Conservation (phyloP, 768 basidiomycete species). For the Leccinellum luteum region DNA sequence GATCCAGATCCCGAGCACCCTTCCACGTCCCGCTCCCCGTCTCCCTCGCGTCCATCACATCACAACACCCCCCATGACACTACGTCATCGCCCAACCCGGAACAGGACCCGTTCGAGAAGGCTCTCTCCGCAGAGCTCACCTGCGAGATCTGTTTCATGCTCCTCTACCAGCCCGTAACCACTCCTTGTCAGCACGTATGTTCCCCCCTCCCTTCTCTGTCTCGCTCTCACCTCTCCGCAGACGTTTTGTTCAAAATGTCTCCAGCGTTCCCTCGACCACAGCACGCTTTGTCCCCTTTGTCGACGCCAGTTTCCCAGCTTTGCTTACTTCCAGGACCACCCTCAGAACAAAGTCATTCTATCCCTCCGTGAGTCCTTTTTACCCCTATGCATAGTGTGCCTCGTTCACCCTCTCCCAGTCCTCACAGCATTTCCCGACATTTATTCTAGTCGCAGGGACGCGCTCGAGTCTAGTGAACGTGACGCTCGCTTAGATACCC, state of each 20-base stretch:
- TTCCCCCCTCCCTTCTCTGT: constrained; percentile 16
- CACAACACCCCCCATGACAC: constrained; percentile 25
- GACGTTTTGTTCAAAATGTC: constrained; percentile 90
- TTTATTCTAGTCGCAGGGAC: constrained; percentile 61
- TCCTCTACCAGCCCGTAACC: constrained; percentile 85
- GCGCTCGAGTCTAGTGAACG: constrained; percentile 75
- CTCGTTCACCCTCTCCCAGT: constrained; percentile 40
- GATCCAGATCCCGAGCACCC: constrained; percentile 30
- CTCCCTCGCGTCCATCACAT: constrained; percentile 18
- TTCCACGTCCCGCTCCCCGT: constrained; percentile 8
- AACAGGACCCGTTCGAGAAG: constrained; percentile 48
- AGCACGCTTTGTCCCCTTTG: constrained; percentile 81
- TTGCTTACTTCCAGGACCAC: constrained; percentile 78
- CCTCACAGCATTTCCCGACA: constrained; percentile 62
- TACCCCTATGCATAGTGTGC: constrained; percentile 6
- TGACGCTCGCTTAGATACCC: constrained; percentile 77
- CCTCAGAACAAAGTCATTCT: constrained; percentile 69
- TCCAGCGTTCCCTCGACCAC: constrained; percentile 90
- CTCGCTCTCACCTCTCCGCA: constrained; percentile 30
- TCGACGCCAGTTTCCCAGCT: constrained; percentile 71
- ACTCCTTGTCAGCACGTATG: constrained; percentile 93
- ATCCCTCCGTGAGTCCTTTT: constrained; percentile 53
- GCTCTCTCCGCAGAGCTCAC: constrained; percentile 65
- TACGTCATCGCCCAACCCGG: constrained; percentile 29
- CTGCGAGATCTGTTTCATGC: constrained; percentile 88